Base-by-base conservation (phyloP, 176 grass and related monocot genomes). In the Oryza brachyantha region DNA sequence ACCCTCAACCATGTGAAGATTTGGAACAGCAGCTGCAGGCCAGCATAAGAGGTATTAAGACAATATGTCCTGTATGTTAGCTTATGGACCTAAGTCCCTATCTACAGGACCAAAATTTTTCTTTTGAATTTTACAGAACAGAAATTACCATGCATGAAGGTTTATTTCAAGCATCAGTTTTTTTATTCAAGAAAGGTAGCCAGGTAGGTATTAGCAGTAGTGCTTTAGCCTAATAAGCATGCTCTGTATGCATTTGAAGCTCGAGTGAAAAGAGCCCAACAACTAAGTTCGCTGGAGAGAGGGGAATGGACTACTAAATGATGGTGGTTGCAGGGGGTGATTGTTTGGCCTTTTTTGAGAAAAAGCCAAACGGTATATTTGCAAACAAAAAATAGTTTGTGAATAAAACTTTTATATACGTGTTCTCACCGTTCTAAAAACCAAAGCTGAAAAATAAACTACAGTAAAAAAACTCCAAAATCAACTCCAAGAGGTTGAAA, bases 1-100 rank as follows among this genome's bases (percentile, higher is more conserved):
- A 68, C 95, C 67, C 80, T 97, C 92, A 74, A 97, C 83, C 95
- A 94, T 90, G 22, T 97, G 83, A 88, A 97, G 85, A 82, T 92
- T 94, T 50, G 95, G 95, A 17, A 90, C 87, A 78, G 81, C 74
- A 85, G 89, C 95, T 94, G 73, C 43, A 82, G 54, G 90, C 81
- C 6, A 7, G 75, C 38, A 50, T 16, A 61, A 55, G 28, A 76
- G 25, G 21, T 62, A 29, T 28, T 77, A 70, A 61, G 39, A 61
- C 9, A 6, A 41, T 28, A 84, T 10, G 1, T 2, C 79, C 41
- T 35, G 17, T 13, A 8, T 66, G 61, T 29, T 66, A 59, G 5
- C 34, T 43, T 61, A 61, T 34, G 45, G 29, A 9, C 2, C 40
- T 29, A 76, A 45, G 50, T 22, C 16, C 4, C 14, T 5, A 41